phyloP scores from a whole-genome alignment of 305 asterid genomes.

The Fraxinus sp. region DNA sequence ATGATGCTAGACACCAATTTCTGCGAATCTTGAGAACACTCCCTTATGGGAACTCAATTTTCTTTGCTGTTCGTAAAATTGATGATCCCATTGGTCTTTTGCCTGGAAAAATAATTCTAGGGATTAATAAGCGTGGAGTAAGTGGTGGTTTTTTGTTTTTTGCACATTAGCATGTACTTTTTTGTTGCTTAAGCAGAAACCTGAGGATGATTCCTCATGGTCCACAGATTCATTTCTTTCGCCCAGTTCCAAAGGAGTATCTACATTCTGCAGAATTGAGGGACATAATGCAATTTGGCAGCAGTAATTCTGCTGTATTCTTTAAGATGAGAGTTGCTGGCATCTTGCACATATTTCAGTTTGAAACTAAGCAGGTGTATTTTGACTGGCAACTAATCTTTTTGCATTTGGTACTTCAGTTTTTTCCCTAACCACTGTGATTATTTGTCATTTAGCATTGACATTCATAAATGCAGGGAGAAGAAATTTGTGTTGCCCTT shows the following conservation, averaged over 20 bases:
- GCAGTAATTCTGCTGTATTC: slow-evolving; percentile 96
- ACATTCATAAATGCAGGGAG: slow-evolving; percentile 62
- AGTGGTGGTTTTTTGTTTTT: slow-evolving; percentile 25
- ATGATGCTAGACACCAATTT: slow-evolving; percentile 94
- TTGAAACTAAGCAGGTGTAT: slow-evolving; percentile 81
- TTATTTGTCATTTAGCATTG: slow-evolving; percentile 1
- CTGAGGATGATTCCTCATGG: slow-evolving; percentile 26
- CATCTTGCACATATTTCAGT: slow-evolving; percentile 91
- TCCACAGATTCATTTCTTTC: slow-evolving; percentile 92
- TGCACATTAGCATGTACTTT: background rate
- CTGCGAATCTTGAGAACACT: slow-evolving; percentile 87
- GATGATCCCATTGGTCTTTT: slow-evolving; percentile 97
- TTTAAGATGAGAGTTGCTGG: slow-evolving; percentile 99
- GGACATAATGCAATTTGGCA: slow-evolving; percentile 99
- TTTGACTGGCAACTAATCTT: background rate
- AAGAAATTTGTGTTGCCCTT: slow-evolving; percentile 97
- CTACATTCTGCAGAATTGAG: slow-evolving; percentile 95
- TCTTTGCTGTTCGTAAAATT: slow-evolving; percentile 93
- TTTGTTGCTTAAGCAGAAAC: slow-evolving; percentile 10
- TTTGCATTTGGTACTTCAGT: background rate
- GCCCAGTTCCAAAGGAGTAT: slow-evolving; percentile 97
- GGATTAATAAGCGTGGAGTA: slow-evolving; percentile 99
- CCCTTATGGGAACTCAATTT: slow-evolving; percentile 95
- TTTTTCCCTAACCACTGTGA: slow-evolving; percentile 13
- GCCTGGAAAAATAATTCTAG: slow-evolving; percentile 86